These are phyloP conservation scores for Leucocoprinus birnbaumii DNA, from an alignment of 768 basidiomycete genomes.

Conservation along the genomic window DNA sequence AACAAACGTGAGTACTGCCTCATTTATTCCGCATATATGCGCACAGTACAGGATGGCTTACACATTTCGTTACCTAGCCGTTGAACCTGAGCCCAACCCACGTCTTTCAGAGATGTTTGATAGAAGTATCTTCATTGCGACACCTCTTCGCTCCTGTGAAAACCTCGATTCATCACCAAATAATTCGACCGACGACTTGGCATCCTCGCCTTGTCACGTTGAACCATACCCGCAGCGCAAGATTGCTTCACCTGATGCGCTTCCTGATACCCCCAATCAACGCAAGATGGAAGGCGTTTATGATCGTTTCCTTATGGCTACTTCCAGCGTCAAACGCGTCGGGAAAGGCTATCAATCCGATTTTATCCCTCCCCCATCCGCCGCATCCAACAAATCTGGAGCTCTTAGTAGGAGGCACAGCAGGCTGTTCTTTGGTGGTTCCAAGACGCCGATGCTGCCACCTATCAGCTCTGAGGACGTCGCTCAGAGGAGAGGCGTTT, in stretches of 20 bases:
- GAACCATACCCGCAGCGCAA: constrained; percentile 60
- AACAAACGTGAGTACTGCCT: constrained; percentile 46
- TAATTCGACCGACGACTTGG: constrained; percentile 46
- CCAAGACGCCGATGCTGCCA: constrained; percentile 61
- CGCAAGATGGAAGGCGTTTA: constrained; percentile 72
- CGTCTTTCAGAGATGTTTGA: constrained; percentile 69
- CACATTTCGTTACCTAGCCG: constrained; percentile 23
- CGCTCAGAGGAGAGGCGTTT: constrained; percentile 35
- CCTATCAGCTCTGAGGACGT: constrained; percentile 68
- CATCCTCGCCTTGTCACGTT: constrained; percentile 59
- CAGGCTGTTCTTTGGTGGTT: constrained; percentile 42
- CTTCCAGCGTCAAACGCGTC: constrained; percentile 73
- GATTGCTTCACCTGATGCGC: constrained; percentile 28
- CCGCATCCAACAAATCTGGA: constrained; percentile 24
- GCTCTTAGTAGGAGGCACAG: constrained; percentile 28
- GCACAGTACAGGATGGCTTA: not conserved
- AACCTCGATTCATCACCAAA: constrained; percentile 24
- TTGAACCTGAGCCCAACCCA: constrained; percentile 40
- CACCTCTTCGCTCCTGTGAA: constrained; percentile 40
- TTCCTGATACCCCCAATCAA: constrained; percentile 54
- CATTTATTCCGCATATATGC: not conserved
- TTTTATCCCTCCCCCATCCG: constrained; percentile 38
- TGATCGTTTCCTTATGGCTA: constrained; percentile 81
- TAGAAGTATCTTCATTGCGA: constrained; percentile 63
- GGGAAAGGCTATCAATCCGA: constrained; percentile 84